Evolutionary conservation across 2,329 filamentous ascomycete genomes (phyloP), one percentile per base, ranked within the genome.

Genomic region (Claviceps purpurea): DNA sequence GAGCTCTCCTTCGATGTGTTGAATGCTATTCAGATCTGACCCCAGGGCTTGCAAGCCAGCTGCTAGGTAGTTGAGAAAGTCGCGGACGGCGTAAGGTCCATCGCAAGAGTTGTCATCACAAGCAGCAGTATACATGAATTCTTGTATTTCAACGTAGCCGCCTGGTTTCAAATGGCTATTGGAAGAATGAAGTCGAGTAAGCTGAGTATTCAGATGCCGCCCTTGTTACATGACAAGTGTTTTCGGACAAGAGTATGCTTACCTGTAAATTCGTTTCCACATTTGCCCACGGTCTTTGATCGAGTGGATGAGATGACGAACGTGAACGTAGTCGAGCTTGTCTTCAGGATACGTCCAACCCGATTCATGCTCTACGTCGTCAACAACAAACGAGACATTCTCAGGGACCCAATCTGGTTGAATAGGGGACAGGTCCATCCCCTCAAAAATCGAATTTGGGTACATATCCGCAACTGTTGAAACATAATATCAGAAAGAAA

Each of bases 351-450:
- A 70, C 3, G 69, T 67, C 74, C 74, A 77, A 16, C 74, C 73
- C 18, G 71, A 72, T 48, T 69, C 68, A 45, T 72, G 69, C 54
- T 77, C 74, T 50, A 77, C 72, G 56, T 77, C 74, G 59, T 76
- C 74, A 41, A 77, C 70, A 24, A 73, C 68, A 55, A 77, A 77
- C 24, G 69, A 66, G n/a, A 73, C 71, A 51, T 77, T 77, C 50
- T 71, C 66, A 2, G 74, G 74, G 0, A 77, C 72, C 60, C 70
- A 74, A 47, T 70, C 70, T 0, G 74, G 74, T 49, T 77, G 74
- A 42, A 77, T 77, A 0, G 73, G 74, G 1, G 74, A 77, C 2
- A 77, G 62, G 55, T 77, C 74, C 61, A 75, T 69, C 54, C 73
- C 74, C 42, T 70, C 70, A 45, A 77, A 71, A 34, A 61, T 61